These are phyloP conservation scores for Leptomonas pyrrhocoris DNA, from an alignment of 208 protist species.

Conservation along the genomic window DNA sequence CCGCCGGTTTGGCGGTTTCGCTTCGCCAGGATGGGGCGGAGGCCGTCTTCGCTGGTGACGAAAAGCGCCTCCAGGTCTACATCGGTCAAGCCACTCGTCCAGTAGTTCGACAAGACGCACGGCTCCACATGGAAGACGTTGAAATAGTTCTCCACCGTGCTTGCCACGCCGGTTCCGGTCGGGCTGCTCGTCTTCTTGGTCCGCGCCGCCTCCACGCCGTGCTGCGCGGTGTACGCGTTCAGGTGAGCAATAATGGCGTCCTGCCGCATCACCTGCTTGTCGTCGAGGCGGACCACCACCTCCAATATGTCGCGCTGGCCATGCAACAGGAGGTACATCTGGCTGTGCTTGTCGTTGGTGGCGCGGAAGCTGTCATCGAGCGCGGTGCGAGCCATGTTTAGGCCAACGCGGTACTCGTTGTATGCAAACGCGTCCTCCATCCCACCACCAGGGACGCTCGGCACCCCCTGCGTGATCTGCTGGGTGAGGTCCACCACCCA, in stretches of 20 bases:
- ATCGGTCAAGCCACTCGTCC: slow-evolving; percentile 60
- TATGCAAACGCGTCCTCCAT: slow-evolving; percentile 56
- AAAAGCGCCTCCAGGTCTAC: slow-evolving; percentile 75
- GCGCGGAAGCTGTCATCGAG: slow-evolving; percentile 46
- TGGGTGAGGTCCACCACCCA: slow-evolving; percentile 69
- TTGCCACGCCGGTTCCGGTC: slow-evolving; percentile 9
- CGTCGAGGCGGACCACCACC: slow-evolving; percentile 73
- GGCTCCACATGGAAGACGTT: slow-evolving; percentile 81
- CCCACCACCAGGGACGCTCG: slow-evolving; percentile 11
- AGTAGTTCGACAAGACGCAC: slow-evolving; percentile 81
- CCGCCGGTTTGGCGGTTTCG: slow-evolving; percentile 64
- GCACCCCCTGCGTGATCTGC: slow-evolving; percentile 33
- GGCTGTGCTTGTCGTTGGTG: slow-evolving; percentile 77
- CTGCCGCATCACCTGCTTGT: slow-evolving; percentile 68
- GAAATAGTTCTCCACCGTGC: slow-evolving; percentile 58
- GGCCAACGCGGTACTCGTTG: slow-evolving; percentile 75
- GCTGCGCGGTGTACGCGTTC: slow-evolving; percentile 54
- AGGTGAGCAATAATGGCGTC: slow-evolving; percentile 74
- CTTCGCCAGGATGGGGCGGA: slow-evolving; percentile 69
- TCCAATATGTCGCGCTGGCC: slow-evolving; percentile 74
- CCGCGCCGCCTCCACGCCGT: slow-evolving; percentile 46
- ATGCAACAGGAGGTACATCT: slow-evolving; percentile 81
- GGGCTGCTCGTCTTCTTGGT: slow-evolving; percentile 24
- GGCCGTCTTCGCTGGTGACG: slow-evolving; percentile 59
- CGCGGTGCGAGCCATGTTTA: slow-evolving; percentile 73